Evolutionary conservation across 768 basidiomycete genomes (phyloP).

Genomic region (Suillus weaverae): DNA sequence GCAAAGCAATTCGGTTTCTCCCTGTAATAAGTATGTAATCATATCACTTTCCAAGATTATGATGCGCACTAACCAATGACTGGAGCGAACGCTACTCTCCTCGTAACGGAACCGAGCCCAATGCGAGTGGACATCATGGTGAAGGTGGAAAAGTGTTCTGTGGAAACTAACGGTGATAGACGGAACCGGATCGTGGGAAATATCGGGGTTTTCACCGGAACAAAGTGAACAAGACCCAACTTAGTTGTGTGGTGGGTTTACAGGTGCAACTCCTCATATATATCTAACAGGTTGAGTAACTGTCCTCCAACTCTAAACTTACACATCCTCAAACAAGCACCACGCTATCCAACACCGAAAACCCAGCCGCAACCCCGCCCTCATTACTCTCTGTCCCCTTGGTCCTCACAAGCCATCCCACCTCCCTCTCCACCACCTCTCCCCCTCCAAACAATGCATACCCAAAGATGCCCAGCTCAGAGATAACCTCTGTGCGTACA

Average conservation of each 20-base stretch:
- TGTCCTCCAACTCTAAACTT: neutral
- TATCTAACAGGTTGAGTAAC: too few species aligned
- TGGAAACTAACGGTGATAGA: conserved; percentile 4
- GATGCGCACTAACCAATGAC: conserved; percentile 27
- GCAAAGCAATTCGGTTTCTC: conserved; percentile 40
- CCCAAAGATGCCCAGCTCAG: conserved; percentile 92
- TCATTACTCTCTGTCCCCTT: conserved; percentile 92
- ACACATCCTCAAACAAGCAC: conserved; percentile 42
- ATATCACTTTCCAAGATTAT: neutral
- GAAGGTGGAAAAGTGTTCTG: neutral
- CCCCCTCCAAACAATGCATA: conserved; percentile 73
- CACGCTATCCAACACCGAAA: conserved; percentile 72
- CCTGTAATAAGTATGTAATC: conserved; percentile 10
- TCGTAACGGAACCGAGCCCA: conserved; percentile 58
- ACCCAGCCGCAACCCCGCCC: conserved; percentile 86
- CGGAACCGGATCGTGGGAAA: conserved; percentile 23
- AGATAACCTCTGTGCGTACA: conserved; percentile 70
- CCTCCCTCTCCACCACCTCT: conserved; percentile 55
- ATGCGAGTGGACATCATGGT: conserved; percentile 47
- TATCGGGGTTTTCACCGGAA: too few species aligned
- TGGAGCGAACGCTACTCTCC: conserved; percentile 45
- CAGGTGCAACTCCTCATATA: too few species aligned
- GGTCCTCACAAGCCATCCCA: conserved; percentile 84
- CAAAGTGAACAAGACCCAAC: too few species aligned
- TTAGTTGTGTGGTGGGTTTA: too few species aligned